Evolutionary conservation across 139 green algal species (phyloP).

Genomic region (Nannochloris sp.): DNA sequence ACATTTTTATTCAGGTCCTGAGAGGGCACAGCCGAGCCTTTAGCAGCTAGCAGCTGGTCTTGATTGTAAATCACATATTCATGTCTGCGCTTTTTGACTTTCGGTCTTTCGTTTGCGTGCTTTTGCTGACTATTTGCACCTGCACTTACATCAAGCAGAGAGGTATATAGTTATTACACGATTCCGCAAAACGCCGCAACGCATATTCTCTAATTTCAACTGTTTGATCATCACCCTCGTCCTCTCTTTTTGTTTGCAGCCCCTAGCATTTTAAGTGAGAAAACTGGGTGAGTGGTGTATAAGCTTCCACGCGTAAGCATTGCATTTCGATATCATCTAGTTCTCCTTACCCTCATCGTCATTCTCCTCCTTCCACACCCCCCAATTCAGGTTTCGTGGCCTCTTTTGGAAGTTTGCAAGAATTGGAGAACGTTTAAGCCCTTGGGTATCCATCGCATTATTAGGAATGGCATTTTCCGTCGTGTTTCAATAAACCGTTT

Average conservation of each 20-base stretch:
- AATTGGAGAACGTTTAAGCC: slow-evolving; percentile 71
- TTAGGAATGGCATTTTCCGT: slow-evolving; percentile 59
- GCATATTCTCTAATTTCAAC: background rate
- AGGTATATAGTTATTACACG: slow-evolving; percentile 10
- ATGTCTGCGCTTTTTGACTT: slow-evolving; percentile 96
- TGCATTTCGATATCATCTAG: background rate
- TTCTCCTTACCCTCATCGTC: background rate
- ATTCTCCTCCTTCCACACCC: no score
- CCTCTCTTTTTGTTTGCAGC: slow-evolving; percentile 8
- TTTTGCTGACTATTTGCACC: slow-evolving; percentile 91
- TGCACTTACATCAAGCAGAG: slow-evolving; percentile 94
- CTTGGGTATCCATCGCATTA: slow-evolving; percentile 62
- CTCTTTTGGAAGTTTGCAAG: slow-evolving; percentile 85
- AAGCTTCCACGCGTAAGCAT: background rate
- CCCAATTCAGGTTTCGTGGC: slow-evolving; percentile 77
- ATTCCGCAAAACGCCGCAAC: no score
- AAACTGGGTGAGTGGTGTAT: slow-evolving; percentile 49
- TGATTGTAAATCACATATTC: no score
- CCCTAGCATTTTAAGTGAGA: slow-evolving; percentile 51
- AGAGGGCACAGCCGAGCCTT: no score
- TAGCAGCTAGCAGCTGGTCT: no score
- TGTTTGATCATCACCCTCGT: background rate
- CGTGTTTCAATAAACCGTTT: slow-evolving; percentile 30
- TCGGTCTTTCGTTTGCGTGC: slow-evolving; percentile 79
- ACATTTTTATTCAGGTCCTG: no score